These are phyloP conservation scores for Penicillium capsulatum DNA, from an alignment of 2,329 filamentous ascomycete genomes.

Conservation along the genomic window DNA sequence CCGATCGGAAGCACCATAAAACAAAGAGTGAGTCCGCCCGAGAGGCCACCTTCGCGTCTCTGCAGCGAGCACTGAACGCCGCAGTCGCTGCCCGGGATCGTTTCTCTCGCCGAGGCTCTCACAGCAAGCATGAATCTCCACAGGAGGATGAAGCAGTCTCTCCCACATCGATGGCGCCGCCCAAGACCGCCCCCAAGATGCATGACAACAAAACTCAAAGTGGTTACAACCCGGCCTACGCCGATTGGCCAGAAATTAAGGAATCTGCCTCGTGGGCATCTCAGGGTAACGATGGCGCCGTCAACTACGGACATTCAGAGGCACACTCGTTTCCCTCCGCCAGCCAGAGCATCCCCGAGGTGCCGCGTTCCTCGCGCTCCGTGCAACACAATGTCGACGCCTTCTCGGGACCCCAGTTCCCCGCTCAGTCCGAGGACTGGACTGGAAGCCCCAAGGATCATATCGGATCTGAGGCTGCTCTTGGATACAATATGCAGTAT, in stretches of 20 bases:
- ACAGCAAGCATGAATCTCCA: constrained; percentile 16
- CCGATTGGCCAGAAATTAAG: constrained; percentile 28
- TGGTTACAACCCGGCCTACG: constrained; percentile 21
- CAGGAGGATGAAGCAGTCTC: constrained; percentile 28
- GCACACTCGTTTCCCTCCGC: constrained; percentile 19
- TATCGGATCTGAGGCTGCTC: constrained; percentile 8
- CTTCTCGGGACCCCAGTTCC: constrained; percentile 16
- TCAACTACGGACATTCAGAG: constrained; percentile 14
- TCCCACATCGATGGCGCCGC: constrained; percentile 26
- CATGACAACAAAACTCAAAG: constrained; percentile 15
- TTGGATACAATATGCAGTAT: background rate
- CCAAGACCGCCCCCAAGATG: constrained; percentile 11
- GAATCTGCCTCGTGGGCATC: constrained; percentile 28
- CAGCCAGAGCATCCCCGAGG: constrained; percentile 20
- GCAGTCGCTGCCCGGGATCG: constrained; percentile 39
- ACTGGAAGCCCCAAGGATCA: constrained; percentile 20
- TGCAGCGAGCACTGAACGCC: constrained; percentile 43
- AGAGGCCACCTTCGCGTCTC: constrained; percentile 43
- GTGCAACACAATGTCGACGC: constrained; percentile 13
- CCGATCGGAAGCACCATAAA: constrained; percentile 34
- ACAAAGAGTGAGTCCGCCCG: constrained; percentile 37
- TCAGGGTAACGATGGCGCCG: constrained; percentile 5
- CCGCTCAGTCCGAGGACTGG: constrained; percentile 27
- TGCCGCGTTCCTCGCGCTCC: constrained; percentile 15
- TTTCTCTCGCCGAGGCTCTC: constrained; percentile 23